Percentiles rank a stretch among this genome's conserved stretches.
Conservation (phyloP, 1,284 basidiomycete species). For the Coriolopsis trogii region DNA sequence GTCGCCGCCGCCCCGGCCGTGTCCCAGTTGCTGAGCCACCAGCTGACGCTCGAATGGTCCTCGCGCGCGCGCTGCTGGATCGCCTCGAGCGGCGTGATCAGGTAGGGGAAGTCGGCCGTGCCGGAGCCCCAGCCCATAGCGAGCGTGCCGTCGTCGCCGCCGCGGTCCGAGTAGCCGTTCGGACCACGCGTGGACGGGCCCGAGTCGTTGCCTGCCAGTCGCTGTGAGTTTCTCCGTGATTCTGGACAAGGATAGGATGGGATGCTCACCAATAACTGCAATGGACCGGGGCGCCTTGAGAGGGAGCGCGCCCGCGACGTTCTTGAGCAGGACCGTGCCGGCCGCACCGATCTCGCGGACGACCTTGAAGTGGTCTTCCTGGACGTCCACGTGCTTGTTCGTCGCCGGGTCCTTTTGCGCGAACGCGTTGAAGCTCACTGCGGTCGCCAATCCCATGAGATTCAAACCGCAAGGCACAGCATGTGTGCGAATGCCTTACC, state of each 20-base stretch:
- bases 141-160: slow-evolving; percentile 68
- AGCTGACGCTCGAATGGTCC: slow-evolving; percentile 55
- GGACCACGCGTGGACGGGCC: slow-evolving; percentile 71
- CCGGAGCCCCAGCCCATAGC: slow-evolving; percentile 79
- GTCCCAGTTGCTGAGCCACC: slow-evolving; percentile 71
- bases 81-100: slow-evolving; percentile 69
- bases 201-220: slow-evolving; percentile 58
- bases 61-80: slow-evolving; percentile 64
- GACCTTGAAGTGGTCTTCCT: slow-evolving; percentile 71
- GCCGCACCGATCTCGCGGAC: slow-evolving; percentile 78
- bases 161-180: slow-evolving; percentile 73
- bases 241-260: neutral
- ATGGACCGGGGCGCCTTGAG: slow-evolving; percentile 62
- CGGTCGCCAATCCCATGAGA: no score
- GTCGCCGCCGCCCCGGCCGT: slow-evolving; percentile 49
- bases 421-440: slow-evolving; percentile 65
- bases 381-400: slow-evolving; percentile 76
- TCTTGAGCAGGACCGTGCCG: slow-evolving; percentile 84
- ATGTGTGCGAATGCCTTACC: no score
- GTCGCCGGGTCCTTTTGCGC: slow-evolving; percentile 48
- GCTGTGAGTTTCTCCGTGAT: neutral
- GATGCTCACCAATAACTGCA: slow-evolving; percentile 52
- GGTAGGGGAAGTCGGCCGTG: slow-evolving; percentile 62
- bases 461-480: no score
- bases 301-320: slow-evolving; percentile 67